Evolutionary conservation across 805 yeast species (phyloP), one percentile per base, ranked within the genome.

Genomic region (Candida chauliodis): DNA sequence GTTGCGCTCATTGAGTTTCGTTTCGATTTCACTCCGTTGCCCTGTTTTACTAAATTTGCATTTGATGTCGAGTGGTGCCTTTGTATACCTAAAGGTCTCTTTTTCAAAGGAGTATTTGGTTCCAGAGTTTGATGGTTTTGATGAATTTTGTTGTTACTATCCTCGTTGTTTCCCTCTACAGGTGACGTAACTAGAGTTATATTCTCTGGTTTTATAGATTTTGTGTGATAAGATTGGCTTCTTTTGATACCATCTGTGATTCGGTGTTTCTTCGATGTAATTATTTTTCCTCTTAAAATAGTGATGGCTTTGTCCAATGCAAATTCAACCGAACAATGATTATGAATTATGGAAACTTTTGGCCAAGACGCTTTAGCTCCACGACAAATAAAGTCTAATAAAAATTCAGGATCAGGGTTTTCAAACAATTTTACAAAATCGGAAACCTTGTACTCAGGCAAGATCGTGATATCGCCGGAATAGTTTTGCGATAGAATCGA

Each of bases 341-440:
- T 91, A 48, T 81, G 75, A 33, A 91, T 87, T 30, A 90, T 72
- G 2, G 95, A 78, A 4, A 93, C 59, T 52, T 87, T 86, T 0
- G 96, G 95, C 97, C 98, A 91, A 0, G 96, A 82, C 0, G 96
- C 91, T 41, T 86, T 67, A 1, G 95, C 93, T 1, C 98, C 99
- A 45, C 95, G 73, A 27, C 79, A 70, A 2, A 83, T 75, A 42
- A 85, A 76, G 41, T 81, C 83, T 32, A 80, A 58, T 30, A 90
- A 58, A 50, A 84, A 87, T 37, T 78, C 85, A 0, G 84, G 80
- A 0, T 90, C 75, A 1, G 99, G 99, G 53, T 93, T 91, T 15
- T 75, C 72, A 48, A 93, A 69, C 22, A 93, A 58, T 40, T 77
- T 78, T 25, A 71, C 60, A 35, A 86, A 63, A 45, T 87, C 89